phyloP scores from a whole-genome alignment of 2,329 filamentous ascomycete species.

The Fusarium praegraminearum region DNA sequence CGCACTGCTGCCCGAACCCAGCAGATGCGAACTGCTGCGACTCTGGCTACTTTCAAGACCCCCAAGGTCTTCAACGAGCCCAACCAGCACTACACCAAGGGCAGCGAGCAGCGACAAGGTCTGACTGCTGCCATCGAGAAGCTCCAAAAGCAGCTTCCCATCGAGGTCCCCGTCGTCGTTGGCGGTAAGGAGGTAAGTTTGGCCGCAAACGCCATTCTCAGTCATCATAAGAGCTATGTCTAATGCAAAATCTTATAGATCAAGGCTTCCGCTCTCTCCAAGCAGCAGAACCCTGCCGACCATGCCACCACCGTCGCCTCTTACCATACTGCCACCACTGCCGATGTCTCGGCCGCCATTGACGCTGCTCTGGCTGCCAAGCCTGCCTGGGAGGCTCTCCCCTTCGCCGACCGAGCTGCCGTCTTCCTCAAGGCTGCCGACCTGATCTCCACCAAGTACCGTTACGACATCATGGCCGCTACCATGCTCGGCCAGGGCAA shows the following conservation, averaged over 20 bases:
- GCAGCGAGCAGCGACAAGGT: slow-evolving; percentile 80
- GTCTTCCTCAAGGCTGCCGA: slow-evolving; percentile 97
- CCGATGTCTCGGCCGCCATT: slow-evolving; percentile 84
- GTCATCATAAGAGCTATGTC: background rate
- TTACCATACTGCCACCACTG: slow-evolving; percentile 83
- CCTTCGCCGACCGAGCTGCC: slow-evolving; percentile 90
- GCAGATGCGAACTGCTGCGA: slow-evolving; percentile 58
- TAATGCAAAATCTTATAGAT: slow-evolving; percentile 60
- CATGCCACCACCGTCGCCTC: slow-evolving; percentile 82
- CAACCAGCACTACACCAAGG: slow-evolving; percentile 93
- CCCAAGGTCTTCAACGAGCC: slow-evolving; percentile 91
- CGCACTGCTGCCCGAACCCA: slow-evolving; percentile 48
- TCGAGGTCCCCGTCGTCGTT: slow-evolving; percentile 86
- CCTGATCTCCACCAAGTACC: slow-evolving; percentile 89
- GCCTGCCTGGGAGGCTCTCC: slow-evolving; percentile 83
- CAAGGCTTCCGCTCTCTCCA: slow-evolving; percentile 72
- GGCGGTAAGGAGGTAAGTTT: slow-evolving; percentile 79
- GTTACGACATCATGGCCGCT: slow-evolving; percentile 95
- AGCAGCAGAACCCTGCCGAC: slow-evolving; percentile 85
- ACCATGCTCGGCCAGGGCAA: slow-evolving; percentile 98
- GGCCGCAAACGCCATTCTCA: background rate
- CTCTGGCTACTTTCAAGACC: slow-evolving; percentile 86
- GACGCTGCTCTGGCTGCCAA: slow-evolving; percentile 88
- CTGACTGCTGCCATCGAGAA: slow-evolving; percentile 79
- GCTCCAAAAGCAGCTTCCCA: slow-evolving; percentile 74